A percentile compares a stretch with the other conserved stretches of the same genome.
phyloP scores from a whole-genome alignment of 2,329 filamentous ascomycete species.

The Diaporthe capsici region DNA sequence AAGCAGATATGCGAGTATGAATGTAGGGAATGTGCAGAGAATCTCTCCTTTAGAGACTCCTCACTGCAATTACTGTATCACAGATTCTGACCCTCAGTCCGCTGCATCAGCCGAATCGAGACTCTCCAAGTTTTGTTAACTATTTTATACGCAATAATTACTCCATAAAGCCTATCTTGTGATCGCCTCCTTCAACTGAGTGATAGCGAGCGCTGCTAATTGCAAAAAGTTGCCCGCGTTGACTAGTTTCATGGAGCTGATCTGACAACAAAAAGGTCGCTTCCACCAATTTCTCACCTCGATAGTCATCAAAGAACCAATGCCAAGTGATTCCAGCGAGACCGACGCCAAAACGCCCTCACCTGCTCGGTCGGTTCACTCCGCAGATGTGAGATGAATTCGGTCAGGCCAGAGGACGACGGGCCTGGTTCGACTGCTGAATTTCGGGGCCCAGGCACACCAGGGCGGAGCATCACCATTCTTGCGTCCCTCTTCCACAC shows the following conservation, averaged over 20 bases:
- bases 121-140: too few species aligned
- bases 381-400: too few species aligned
- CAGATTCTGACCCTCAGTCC: too few species aligned
- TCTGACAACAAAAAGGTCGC: background rate
- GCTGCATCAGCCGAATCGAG: too few species aligned
- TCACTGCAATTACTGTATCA: too few species aligned
- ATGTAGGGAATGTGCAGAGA: background rate
- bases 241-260: background rate
- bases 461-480: background rate
- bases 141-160: too few species aligned
- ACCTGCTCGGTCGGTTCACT: background rate
- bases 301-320: slow-evolving; percentile 41
- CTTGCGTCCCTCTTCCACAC: slow-evolving; percentile 10
- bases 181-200: too few species aligned
- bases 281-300: slow-evolving; percentile 40
- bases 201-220: background rate
- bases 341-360: background rate
- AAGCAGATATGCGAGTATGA: background rate
- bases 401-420: too few species aligned
- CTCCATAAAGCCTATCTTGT: too few species aligned
- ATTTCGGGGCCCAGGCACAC: too few species aligned
- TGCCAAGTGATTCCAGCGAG: slow-evolving; percentile 34
- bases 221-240: background rate
- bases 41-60: too few species aligned
- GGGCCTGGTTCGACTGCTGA: too few species aligned